These are phyloP conservation scores for Clonostachys chloroleuca DNA, from an alignment of 2,329 filamentous ascomycete species.

Conservation along the genomic window DNA sequence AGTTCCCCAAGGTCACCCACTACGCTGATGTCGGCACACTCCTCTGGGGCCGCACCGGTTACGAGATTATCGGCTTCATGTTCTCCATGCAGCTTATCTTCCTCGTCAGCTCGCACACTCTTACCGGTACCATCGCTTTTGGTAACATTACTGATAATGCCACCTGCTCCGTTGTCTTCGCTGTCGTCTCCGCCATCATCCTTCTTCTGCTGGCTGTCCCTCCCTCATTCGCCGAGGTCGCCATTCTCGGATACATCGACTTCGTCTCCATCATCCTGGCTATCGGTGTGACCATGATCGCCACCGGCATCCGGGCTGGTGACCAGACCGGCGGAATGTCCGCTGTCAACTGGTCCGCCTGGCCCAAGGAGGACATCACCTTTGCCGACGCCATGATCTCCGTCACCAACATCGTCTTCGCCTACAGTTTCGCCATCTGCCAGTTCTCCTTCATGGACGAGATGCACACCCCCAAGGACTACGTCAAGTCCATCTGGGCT, in stretches of 20 bases:
- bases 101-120: slow-evolving; percentile 64
- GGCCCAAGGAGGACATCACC: slow-evolving; percentile 36
- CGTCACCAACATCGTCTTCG: slow-evolving; percentile 66
- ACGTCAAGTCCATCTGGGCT: slow-evolving; percentile 51
- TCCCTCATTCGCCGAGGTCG: slow-evolving; percentile 43
- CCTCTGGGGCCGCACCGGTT: slow-evolving; percentile 54
- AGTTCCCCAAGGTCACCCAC: slow-evolving; percentile 52
- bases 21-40: slow-evolving; percentile 66
- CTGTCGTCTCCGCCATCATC: slow-evolving; percentile 38
- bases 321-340: slow-evolving; percentile 21
- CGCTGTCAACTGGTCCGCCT: slow-evolving; percentile 34
- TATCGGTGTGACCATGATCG: slow-evolving; percentile 63
- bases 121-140: slow-evolving; percentile 67
- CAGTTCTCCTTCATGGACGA: slow-evolving; percentile 47
- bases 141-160: slow-evolving; percentile 57
- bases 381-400: slow-evolving; percentile 55
- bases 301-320: slow-evolving; percentile 44
- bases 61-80: slow-evolving; percentile 57
- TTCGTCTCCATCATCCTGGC: slow-evolving; percentile 61
- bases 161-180: slow-evolving; percentile 39
- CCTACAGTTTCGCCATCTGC: slow-evolving; percentile 55
- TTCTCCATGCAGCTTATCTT: slow-evolving; percentile 64
- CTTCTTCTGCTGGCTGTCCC: slow-evolving; percentile 39
- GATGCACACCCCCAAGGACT: slow-evolving; percentile 44
- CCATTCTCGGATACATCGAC: slow-evolving; percentile 44